Evolutionary conservation across 1,284 basidiomycete species (phyloP), one percentile per base, ranked within the genome.

Genomic region (Hypsizygus ulmarius): DNA sequence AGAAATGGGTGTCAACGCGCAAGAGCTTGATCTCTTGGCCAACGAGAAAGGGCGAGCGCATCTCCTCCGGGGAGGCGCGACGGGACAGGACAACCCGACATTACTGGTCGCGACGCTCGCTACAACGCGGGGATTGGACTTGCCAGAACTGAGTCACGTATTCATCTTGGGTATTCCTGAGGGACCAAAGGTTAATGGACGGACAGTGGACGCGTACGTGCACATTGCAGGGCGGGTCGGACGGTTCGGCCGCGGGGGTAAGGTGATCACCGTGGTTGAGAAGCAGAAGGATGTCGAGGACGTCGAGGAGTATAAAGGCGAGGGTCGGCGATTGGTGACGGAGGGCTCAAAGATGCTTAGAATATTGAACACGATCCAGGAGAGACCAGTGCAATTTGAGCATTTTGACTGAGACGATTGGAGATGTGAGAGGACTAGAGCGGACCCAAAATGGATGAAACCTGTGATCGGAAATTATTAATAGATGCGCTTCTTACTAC

Each of bases 211-310:
- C 59, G 71, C 69, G 39, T 90, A 90, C 60, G 58, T 83, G 53
- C 87, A 90, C 57, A 66, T 84, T 45, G 80, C 84, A 2, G 88
- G 87, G n/a, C 80, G 88, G 11, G 84, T 85, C 5, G 86, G 87
- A 11, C 75, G 87, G 45, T 86, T 87, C 60, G 82, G 84, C 36
- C 69, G 75, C 42, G 67, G 64, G 32, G 84, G 85, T 14, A 80
- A 78, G 61, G 84, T 87, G 45, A 68, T 90, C 43, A 79, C 71
- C 27, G 67, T 88, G 18, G 59, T 87, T 33, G 72, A 75, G 43
- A 68, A 68, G 47, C 62, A 52, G 44, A 52, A 55, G 34, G 66
- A 64, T 33, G 55, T 55, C 11, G 49, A 45, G 11, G 47, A 45
- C 8, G 52, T n/a, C n/a, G 43, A 25, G 36, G 43, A 34, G 30